Evolutionary conservation across 768 basidiomycete genomes (phyloP), one percentile per base, ranked within the genome.

Genomic region (Neoboletus subvelutipes): DNA sequence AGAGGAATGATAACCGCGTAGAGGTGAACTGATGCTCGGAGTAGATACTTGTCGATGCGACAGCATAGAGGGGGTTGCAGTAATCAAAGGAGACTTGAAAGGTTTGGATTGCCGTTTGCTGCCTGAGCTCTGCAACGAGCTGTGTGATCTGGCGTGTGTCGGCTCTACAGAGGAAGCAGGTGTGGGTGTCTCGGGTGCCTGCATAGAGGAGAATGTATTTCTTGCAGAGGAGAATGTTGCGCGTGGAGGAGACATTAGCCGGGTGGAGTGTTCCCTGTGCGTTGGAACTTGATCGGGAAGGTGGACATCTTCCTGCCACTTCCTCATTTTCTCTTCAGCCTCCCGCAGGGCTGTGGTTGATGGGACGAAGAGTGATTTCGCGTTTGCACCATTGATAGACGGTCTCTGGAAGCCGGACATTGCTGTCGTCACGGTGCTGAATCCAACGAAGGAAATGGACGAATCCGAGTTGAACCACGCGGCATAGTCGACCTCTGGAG

Each of bases 321-420:
- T 72, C 28, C 71, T 73, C 65, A 85, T 73, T 60, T 76, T 81
- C 42, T 78, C 78, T 68, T 79, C 71, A 1, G 86, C 87, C 61
- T 78, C 78, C 9, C 76, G 79, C 9, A 87, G 66, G 1, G 87
- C 83, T 24, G 72, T 72, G 33, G 72, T 75, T 6, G 86, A 87
- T 1, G 86, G 86, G 20, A 84, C 64, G 11, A 76, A 60, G n/a
- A 73, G 71, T 41, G 78, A 73, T 12, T 73, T 41, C 48, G 60
- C 5, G 9, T 7, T 29, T 13, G 20, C 22, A 2, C 50, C 50
- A 8, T 26, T 40, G 33, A 56, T 8, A 17, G 63, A 58, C 0
- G 62, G 60, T 50, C 64, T 60, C 54, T 67, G 63, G 40, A 65
- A 69, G 29, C n/a, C 49, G 3, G 61, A 41, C 17, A 59, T 51